Evolutionary conservation across 2,329 filamentous ascomycete genomes (phyloP).

Genomic region (Penicillium paneum): DNA sequence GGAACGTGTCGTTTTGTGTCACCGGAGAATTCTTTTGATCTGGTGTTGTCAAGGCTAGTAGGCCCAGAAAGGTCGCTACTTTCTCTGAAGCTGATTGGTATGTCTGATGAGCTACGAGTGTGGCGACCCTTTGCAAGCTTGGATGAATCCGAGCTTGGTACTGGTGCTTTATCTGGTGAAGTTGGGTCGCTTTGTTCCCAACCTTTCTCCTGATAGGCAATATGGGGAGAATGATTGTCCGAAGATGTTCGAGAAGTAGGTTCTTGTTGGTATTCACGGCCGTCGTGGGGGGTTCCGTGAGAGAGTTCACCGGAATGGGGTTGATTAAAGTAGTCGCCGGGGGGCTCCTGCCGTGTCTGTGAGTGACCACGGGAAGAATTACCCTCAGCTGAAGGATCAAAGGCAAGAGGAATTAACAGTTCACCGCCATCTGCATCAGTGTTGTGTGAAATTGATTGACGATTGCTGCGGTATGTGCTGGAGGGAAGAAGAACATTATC

Average conservation of each 20-base stretch:
- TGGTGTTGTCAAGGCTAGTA: constrained; percentile 29
- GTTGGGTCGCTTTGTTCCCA: constrained; percentile 57
- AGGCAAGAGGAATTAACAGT: constrained; percentile 72
- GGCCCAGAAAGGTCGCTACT: constrained; percentile 40
- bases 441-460: constrained; percentile 64
- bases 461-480: constrained; percentile 73
- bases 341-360: constrained; percentile 40
- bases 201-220: constrained; percentile 83
- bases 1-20: constrained; percentile 18
- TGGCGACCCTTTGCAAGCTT: constrained; percentile 57
- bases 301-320: constrained; percentile 24
- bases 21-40: constrained; percentile 17
- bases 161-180: constrained; percentile 11
- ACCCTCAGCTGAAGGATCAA: constrained; percentile 62
- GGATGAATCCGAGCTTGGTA: constrained; percentile 56
- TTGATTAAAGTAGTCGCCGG: constrained; percentile 56
- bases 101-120: constrained; percentile 44
- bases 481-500: constrained; percentile 69
- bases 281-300: constrained; percentile 25
- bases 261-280: constrained; percentile 16
- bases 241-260: constrained; percentile 36
- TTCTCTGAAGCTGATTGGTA: constrained; percentile 39
- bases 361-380: constrained; percentile 51
- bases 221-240: constrained; percentile 70
- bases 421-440: constrained; percentile 59